Evolutionary conservation across 352 stramenopile species (phyloP).

Genomic region (Nothophytophthora sp.): DNA sequence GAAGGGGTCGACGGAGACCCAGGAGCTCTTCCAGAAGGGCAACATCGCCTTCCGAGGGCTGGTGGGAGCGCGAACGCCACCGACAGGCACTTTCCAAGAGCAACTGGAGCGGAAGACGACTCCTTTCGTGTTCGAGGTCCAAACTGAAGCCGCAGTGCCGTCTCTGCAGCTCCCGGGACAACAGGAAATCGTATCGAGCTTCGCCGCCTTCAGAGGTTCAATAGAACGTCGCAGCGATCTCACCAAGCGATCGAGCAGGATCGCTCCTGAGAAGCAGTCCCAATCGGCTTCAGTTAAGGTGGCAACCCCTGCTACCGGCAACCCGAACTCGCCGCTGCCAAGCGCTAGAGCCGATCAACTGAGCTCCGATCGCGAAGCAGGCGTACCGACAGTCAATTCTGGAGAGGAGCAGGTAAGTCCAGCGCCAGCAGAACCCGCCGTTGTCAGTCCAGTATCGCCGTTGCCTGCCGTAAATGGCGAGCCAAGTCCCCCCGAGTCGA

Average conservation of each 20-base stretch:
- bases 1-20: not conserved
- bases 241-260: conserved; percentile 9
- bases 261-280: conserved; percentile 2
- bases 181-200: conserved; percentile 28
- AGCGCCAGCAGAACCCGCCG: too few species aligned
- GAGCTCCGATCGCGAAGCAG: too few species aligned
- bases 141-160: not conserved
- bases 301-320: not conserved
- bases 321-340: too few species aligned
- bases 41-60: conserved; percentile 58
- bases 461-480: too few species aligned
- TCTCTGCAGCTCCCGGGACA: not conserved
- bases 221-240: conserved; percentile 18
- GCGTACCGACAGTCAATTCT: too few species aligned
- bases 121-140: conserved; percentile 34
- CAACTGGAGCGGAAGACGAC: conserved; percentile 24
- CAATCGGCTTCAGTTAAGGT: not conserved
- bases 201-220: conserved; percentile 32
- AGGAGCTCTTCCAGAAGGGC: conserved; percentile 41
- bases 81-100: conserved; percentile 27
- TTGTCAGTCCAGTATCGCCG: too few species aligned
- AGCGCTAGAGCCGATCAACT: too few species aligned
- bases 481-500: too few species aligned
- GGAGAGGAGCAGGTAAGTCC: too few species aligned
- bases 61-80: conserved; percentile 19